Evolutionary conservation across 139 green algal genomes (phyloP), one percentile per base, ranked within the genome.

Genomic region (Tetraselmis striata): DNA sequence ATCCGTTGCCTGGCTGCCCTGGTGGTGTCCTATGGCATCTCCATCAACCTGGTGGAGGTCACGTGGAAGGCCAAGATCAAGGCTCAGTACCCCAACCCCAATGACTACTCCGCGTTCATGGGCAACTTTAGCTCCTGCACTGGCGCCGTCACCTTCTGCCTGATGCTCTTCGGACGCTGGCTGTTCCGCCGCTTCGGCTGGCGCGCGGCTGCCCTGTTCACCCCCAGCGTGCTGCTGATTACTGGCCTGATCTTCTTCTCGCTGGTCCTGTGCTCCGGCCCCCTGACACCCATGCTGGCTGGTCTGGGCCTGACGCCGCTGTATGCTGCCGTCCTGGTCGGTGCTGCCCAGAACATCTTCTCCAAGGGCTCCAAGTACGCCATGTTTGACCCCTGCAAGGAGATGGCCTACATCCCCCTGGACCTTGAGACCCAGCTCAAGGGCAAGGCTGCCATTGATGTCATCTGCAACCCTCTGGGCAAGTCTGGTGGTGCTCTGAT

Each of bases 1-100:
- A 98, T 99, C 87, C 92, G 96, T 77, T 92, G 98, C 92, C 89
- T 99, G 80, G 96, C 96, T 75, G 94, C 86, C 11, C 91, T 99
- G 83, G 95, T 98, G 82, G 95, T 99, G 30, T 91, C 94, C 1
- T 99, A 99, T 82, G 96, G 96, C 84, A 98, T 99, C 85, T 96
- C 90, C 84, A 99, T 99, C 90, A 99, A 99, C 93, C 88, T 99
- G 90, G 96, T 99, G 67, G 96, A 99, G 92, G 96, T 99, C 59
- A 99, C 96, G 30, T 99, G 96, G 96, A 99, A 99, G 93, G 92
- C 90, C 88, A 99, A 99, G 93, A 95, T 99, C 88, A 99, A 99
- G 95, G 93, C 93, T 5, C 96, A 99, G 94, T 98, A 98, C 89
- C 95, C 95, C 86, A 98, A 98, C 92, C 95, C 95, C 86, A 98